Base-by-base conservation (phyloP, 2,329 filamentous ascomycete species). In the Chaetomium strumarium region DNA sequence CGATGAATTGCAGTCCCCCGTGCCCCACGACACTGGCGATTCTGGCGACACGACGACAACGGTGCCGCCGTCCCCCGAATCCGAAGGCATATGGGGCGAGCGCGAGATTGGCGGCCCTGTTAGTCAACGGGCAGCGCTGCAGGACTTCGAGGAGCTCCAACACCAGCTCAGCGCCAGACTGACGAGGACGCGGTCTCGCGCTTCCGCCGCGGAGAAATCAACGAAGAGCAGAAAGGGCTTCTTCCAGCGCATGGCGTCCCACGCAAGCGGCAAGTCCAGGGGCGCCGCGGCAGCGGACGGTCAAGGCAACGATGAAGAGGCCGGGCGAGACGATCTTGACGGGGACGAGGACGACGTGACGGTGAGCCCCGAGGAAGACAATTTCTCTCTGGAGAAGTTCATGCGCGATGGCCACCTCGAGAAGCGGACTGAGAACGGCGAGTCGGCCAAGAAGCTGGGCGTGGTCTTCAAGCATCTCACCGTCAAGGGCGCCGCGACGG, bases 381-480 rank as follows among this genome's bases (percentile, higher is more conserved):
- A 79, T 2, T 90, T 91, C 57, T 78, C 86, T 55, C 74, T 91
- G 1, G 79, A 78, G 33, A 72, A 81, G 12, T 91, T 91, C 64
- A 79, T 91, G 69, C 78, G 81, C 43, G 81, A 88, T 55, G 87
- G 87, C 1, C 84, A 87, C 61, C 84, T 90, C 54, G 88, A 90
- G 68, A 88, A 86, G 65, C 78, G 85, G 12, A 80, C 79, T 2
- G 78, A 83, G 30, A 64, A 69, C 5, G 84, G 82, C 6, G 74
- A 76, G 34, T 85, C 87, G 0, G 78, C 84, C 11, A 93, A 92
- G 71, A 87, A 84, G 62, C 80, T 92, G 11, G 88, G 88, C 2
- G 85, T 92, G 1, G 72, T 90, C 1, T 92, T 85, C 74, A 88
- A 85, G 68, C 77, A 88, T 60, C 73, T 92, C 46, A 89, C 82